Evolutionary conservation across 2,329 filamentous ascomycete species (phyloP), one percentile per base, ranked within the genome.

Genomic region (Paracorniculantispora psalliotae): DNA sequence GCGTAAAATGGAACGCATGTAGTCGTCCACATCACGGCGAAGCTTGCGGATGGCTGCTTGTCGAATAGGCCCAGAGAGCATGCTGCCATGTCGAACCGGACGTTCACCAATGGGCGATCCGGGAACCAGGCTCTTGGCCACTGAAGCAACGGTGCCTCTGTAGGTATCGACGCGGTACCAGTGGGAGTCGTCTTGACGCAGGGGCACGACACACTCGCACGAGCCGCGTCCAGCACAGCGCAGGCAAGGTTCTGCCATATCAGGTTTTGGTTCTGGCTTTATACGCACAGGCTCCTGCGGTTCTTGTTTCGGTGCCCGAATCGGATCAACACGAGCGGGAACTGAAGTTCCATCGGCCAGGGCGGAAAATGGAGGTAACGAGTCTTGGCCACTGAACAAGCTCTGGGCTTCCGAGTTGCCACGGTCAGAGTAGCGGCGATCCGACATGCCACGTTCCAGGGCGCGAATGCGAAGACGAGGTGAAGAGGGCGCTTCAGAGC

Each of bases 101-200:
- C 49, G 49, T 21, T 54, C 57, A 21, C 57, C 57, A 10, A 48
- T 47, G 7, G 48, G 33, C 3, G 57, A 46, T n/a, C 49, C 57
- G 4, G 57, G 49, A 19, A 53, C 57, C 23, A 59, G 15, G 21
- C 55, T 57, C 26, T 51, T 57, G 19, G 55, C 55, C 26, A 57
- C 47, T n/a, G 55, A 57, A 8, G 55, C 55, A 37, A 57, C 39
- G 17, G 55, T 57, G 37, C 55, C 55, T 25, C 55, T 25, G 25
- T 57, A 57, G 7, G 55, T 50, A 19, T 57, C 55, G 12, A 57
- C 47, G 30, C 55, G 39, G n/a, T 44, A 50, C 55, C 55, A 57
- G 35, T 59, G 50, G 6, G 49, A 52, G 23, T 59, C 57, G n/a
- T 54, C 57, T 10, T 59, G 41, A 37, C 50, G 49, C n/a, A 47